Evolutionary conservation across 2,329 filamentous ascomycete species (phyloP).

Genomic region (Iodosphaeria phyllophila): DNA sequence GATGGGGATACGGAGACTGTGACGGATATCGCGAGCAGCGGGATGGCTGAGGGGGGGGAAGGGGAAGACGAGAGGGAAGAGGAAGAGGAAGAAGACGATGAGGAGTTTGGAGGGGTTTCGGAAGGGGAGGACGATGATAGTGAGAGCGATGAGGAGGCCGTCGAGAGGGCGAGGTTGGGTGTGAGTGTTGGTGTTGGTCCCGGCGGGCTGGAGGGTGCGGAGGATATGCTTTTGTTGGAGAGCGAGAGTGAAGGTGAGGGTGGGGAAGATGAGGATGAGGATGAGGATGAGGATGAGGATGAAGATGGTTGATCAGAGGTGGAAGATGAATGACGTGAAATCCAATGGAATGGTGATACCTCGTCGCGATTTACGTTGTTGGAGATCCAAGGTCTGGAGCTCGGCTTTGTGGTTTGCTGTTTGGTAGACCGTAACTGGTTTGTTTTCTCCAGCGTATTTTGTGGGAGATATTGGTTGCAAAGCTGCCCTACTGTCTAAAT

Average conservation of each 20-base stretch:
- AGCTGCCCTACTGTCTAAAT: no score
- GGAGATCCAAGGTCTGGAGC: no score
- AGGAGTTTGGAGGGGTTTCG: constrained; percentile 20
- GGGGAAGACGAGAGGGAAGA: constrained; percentile 11
- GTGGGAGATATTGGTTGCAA: no score
- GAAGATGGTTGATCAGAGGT: no score
- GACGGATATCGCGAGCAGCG: constrained; percentile 9
- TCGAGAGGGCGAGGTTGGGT: constrained; percentile 13
- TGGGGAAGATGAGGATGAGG: constrained; percentile 12
- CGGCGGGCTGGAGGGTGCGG: constrained; percentile 20
- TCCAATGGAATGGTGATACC: no score
- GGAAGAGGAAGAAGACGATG: constrained; percentile 13
- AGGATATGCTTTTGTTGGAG: constrained; percentile 27
- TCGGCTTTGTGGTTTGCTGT: no score
- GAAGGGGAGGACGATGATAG: constrained; percentile 27
- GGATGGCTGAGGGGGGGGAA: constrained; percentile 12
- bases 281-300: constrained; percentile 18
- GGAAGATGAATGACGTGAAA: no score
- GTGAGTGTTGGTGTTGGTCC: no score
- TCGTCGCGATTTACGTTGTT: no score
- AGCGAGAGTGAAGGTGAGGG: constrained; percentile 14
- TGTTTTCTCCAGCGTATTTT: no score
- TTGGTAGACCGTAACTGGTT: no score
- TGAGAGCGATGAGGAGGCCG: constrained; percentile 10
- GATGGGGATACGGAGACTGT: constrained; percentile 26